Evolutionary conservation across 371 early-diverging fungal genomes (phyloP).

Genomic region (Haplosporangium sp.): DNA sequence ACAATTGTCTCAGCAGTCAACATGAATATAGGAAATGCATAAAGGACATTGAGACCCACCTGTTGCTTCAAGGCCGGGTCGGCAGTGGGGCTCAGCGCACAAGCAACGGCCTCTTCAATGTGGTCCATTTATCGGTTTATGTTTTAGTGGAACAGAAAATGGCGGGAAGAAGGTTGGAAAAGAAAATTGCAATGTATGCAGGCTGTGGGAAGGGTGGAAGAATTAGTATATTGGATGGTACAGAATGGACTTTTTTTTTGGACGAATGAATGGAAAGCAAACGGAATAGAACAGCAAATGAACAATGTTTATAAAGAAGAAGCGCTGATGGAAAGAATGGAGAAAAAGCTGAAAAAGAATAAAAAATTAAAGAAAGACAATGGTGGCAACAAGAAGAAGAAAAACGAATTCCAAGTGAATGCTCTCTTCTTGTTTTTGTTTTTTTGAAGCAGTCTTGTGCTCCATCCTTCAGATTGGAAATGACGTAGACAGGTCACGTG

Average conservation of each 20-base stretch:
- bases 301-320: not conserved
- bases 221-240: conserved; percentile 1
- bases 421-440: too few species aligned
- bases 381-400: not conserved
- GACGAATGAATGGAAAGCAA: not conserved
- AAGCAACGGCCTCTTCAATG: conserved; percentile 87
- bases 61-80: conserved; percentile 78
- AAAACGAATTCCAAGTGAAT: not conserved
- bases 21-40: not conserved
- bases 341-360: not conserved
- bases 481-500: too few species aligned
- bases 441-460: too few species aligned
- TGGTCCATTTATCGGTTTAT: conserved; percentile 70
- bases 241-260: conserved; percentile 1
- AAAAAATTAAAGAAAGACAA: conserved; percentile 6
- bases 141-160: not conserved
- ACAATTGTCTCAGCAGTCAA: not conserved
- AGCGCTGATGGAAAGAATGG: not conserved
- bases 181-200: not conserved
- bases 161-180: too few species aligned
- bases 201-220: not conserved
- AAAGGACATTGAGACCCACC: conserved; percentile 61
- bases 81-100: conserved; percentile 79
- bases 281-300: not conserved
- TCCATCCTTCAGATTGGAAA: too few species aligned